Evolutionary conservation across 352 stramenopile species (phyloP), one percentile per base, ranked within the genome.

Genomic region (Phytopythium vexans): DNA sequence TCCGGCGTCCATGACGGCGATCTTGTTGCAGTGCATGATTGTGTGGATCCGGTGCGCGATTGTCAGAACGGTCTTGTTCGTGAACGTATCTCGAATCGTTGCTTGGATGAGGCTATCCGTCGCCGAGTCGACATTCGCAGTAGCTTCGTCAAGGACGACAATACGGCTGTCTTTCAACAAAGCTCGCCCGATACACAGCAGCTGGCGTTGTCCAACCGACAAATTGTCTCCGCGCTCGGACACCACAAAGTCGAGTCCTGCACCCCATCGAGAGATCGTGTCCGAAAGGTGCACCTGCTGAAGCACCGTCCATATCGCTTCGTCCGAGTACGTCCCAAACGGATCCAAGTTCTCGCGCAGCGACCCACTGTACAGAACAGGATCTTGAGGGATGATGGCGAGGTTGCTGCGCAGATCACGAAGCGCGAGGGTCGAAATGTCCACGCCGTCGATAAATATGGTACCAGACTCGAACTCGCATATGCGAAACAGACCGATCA

Each of bases 131-230:
- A 98, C 86, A 43, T 70, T 89, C 36, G 85, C 77, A 7, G 96
- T 98, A 14, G 93, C 94, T 67, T 98, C 95, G 64, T 98, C 96
- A 31, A 99, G 47, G n/a, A 98, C 71, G 12, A 98, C 50, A 14
- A 81, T 56, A 27, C 94, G 94, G 14, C 83, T 79, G 36, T 95
- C 84, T 8, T 86, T 75, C 3, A 98, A 54, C 15, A 98, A 49
- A 6, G 92, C 95, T 41, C 95, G 77, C 4, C 89, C 94, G 52
- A 99, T 97, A 56, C 94, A 98, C 1, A 99, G 51, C 8, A 98
- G 70, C 67, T 98, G 95, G 6, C 94, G 65, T 68, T 98, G 86
- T 7, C 96, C 95, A 21, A 98, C 90, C n/a, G 80, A 97, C 35
- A 98, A 91, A 60, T 98, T 98, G 39, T 91, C 82, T 8, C 95